phyloP scores from a whole-genome alignment of 352 stramenopile genomes.

The Phytopythium litorale region DNA sequence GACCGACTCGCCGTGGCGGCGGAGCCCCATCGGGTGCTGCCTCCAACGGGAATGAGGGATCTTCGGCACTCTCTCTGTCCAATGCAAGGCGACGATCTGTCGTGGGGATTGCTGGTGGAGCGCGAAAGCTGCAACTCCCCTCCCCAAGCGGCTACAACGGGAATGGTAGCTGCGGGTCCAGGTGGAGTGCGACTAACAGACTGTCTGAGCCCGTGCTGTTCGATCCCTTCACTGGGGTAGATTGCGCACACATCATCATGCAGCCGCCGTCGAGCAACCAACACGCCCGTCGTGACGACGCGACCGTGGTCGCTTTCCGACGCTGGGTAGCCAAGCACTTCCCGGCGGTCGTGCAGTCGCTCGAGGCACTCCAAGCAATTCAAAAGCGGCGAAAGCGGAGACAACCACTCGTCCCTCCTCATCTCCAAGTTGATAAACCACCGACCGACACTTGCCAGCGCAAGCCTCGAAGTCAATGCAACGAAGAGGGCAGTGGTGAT shows the following conservation, averaged over 20 bases:
- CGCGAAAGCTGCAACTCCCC: background rate
- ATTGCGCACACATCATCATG: constrained; percentile 29
- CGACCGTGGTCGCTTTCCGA: constrained; percentile 19
- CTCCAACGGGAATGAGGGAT: constrained; percentile 1
- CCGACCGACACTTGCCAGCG: background rate
- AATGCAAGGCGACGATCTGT: constrained; percentile 9
- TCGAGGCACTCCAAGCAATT: background rate
- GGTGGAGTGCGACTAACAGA: background rate
- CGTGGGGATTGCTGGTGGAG: background rate
- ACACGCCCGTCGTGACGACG: constrained; percentile 14
- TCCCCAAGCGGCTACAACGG: background rate
- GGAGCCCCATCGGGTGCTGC: background rate
- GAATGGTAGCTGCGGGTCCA: background rate
- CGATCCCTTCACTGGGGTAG: constrained; percentile 31
- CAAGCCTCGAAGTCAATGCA: background rate
- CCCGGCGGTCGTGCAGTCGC: constrained; percentile 18
- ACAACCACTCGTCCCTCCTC: background rate
- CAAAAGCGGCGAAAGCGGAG: background rate
- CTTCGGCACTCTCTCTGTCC: background rate
- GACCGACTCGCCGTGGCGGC: background rate
- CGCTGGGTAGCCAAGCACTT: constrained; percentile 30
- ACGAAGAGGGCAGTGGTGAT: background rate
- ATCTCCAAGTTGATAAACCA: background rate
- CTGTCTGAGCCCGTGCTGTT: constrained; percentile 34
- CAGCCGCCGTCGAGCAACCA: constrained; percentile 15